A percentile compares a stretch with the other conserved stretches of the same genome.
Conservation (phyloP, 441 rosid genomes). For the Pelargonium hybrid region DNA sequence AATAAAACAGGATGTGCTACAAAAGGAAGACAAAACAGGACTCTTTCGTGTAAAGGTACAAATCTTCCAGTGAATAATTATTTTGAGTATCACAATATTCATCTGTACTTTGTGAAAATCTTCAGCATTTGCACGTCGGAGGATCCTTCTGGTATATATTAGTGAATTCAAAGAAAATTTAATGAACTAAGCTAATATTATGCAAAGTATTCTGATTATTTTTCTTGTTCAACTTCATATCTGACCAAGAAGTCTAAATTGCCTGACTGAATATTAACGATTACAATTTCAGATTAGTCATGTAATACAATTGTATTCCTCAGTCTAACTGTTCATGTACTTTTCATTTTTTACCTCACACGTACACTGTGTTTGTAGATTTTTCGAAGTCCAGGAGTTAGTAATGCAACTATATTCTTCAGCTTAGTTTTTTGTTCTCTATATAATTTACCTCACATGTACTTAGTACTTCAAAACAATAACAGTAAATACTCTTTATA, state of each 20-base stretch:
- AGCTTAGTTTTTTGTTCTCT: too few relatives aligned
- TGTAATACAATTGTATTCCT: background rate
- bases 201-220: background rate
- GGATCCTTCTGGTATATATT: too few relatives aligned
- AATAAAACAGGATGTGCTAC: slow-evolving; percentile 16
- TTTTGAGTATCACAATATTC: background rate
- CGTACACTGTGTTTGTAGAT: background rate
- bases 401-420: too few relatives aligned
- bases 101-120: background rate
- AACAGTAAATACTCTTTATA: background rate
- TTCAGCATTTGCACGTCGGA: too few relatives aligned
- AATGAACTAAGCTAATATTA: too few relatives aligned
- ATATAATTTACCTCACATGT: too few relatives aligned
- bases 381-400: background rate
- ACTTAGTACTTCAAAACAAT: too few relatives aligned
- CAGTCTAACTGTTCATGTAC: background rate
- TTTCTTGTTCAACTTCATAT: background rate
- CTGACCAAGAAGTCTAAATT: too few relatives aligned
- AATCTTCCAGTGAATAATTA: background rate
- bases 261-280: background rate
- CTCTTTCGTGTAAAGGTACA: slow-evolving; percentile 33
- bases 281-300: background rate
- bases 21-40: slow-evolving; percentile 17
- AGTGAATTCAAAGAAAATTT: too few relatives aligned
- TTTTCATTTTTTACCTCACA: too few relatives aligned